These are phyloP conservation scores for Dothideomycetidae sp. DNA, from an alignment of 2,329 filamentous ascomycete genomes.

Conservation along the genomic window DNA sequence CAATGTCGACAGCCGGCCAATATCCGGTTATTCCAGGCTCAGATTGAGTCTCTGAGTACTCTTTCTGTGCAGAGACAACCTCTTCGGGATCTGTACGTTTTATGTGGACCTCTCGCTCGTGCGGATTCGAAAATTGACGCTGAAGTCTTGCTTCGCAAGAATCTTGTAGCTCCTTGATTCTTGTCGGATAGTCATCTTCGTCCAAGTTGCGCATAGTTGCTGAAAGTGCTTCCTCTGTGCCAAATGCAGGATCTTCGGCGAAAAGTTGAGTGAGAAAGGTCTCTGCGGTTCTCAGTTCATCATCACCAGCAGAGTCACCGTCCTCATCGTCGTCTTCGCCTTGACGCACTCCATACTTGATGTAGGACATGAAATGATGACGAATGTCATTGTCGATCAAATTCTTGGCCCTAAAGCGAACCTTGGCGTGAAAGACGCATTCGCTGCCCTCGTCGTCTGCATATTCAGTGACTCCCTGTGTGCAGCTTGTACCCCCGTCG, in stretches of 20 bases:
- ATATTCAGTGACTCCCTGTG: slow-evolving; percentile 2
- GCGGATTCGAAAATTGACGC: background rate
- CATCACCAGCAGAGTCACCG: background rate
- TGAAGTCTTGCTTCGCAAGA: background rate
- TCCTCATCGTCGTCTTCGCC: background rate
- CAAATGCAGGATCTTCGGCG: background rate
- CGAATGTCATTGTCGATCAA: background rate
- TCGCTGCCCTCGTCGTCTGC: background rate
- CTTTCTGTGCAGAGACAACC: background rate
- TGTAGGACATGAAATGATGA: background rate
- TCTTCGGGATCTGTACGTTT: background rate
- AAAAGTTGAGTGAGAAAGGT: slow-evolving; percentile 1
- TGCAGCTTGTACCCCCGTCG: background rate
- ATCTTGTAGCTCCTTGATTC: background rate
- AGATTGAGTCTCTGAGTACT: background rate
- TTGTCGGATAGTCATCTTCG: background rate
- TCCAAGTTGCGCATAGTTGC: background rate
- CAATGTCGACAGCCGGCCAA: slow-evolving; percentile 2
- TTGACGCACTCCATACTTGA: background rate
- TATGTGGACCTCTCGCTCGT: background rate
- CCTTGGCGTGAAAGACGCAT: background rate
- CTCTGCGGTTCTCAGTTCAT: slow-evolving; percentile 2
- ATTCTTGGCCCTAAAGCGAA: background rate
- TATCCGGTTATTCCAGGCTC: background rate
- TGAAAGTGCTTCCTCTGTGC: background rate